Percentiles rank a stretch among this genome's conserved stretches.
These are phyloP conservation scores for Phaeoacremonium minimum DNA, from an alignment of 2,329 filamentous ascomycete genomes.

Conservation along the genomic window DNA sequence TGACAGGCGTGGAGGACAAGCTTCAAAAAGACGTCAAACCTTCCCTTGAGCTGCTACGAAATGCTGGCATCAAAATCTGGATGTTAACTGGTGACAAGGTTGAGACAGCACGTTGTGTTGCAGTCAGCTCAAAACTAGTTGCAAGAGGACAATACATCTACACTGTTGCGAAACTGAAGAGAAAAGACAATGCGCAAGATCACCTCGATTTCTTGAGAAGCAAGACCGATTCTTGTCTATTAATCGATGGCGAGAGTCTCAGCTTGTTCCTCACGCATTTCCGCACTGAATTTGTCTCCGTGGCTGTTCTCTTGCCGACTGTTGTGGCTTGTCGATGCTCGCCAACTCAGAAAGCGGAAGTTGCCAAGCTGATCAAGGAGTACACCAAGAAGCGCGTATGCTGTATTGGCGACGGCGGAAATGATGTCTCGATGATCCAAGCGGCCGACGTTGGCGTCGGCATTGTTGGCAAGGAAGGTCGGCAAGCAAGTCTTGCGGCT, in stretches of 20 bases:
- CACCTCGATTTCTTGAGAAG: conserved; percentile 83
- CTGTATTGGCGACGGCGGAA: conserved; percentile 96
- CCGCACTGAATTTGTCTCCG: conserved; percentile 77
- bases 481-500: conserved; percentile 88
- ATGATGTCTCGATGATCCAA: conserved; percentile 99
- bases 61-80: conserved; percentile 98
- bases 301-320: conserved; percentile 82
- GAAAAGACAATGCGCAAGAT: conserved; percentile 80
- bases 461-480: conserved; percentile 96
- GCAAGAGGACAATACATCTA: conserved; percentile 93
- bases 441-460: conserved; percentile 96
- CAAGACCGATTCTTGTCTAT: conserved; percentile 80
- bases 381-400: conserved; percentile 93
- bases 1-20: conserved; percentile 97
- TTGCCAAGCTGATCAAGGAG: conserved; percentile 84
- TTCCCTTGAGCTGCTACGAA: conserved; percentile 88
- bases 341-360: conserved; percentile 92
- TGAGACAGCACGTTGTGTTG: conserved; percentile 93
- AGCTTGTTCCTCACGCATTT: conserved; percentile 79
- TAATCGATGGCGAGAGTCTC: conserved; percentile 93
- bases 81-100: conserved; percentile 99
- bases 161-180: conserved; percentile 80
- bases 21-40: conserved; percentile 94
- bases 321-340: conserved; percentile 97
- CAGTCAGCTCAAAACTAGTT: conserved; percentile 90